Evolutionary conservation across 176 grass and related monocot genomes (phyloP).

Genomic region (barley (Hordeum vulgare)): MorexV3_pseudomolecules_assembly NC_058520.1:609395826-609396325

Average conservation of each 20-base stretch:
- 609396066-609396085: conserved; percentile 70
- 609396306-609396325: not conserved
- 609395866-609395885: conserved; percentile 13
- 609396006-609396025: conserved; percentile 56
- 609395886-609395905: conserved; percentile 67
- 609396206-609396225: conserved; percentile 13
- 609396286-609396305: conserved; percentile 15
- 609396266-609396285: not conserved
- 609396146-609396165: conserved; percentile 53
- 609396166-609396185: conserved; percentile 37
- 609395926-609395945: conserved; percentile 73
- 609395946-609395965: conserved; percentile 82
- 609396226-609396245: not conserved
- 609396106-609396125: conserved; percentile 78
- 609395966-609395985: conserved; percentile 93
- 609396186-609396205: not conserved
- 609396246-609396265: conserved; percentile 9
- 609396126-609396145: conserved; percentile 77
- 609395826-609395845: conserved; percentile 95
- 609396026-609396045: conserved; percentile 72
- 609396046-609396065: conserved; percentile 67
- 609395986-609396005: conserved; percentile 42
- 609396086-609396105: conserved; percentile 92
- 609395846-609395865: conserved; percentile 80
- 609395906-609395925: conserved; percentile 69